These are phyloP conservation scores for Penicillium macrosclerotiorum DNA, from an alignment of 495 filamentous ascomycete species.

Conservation along the genomic window DNA sequence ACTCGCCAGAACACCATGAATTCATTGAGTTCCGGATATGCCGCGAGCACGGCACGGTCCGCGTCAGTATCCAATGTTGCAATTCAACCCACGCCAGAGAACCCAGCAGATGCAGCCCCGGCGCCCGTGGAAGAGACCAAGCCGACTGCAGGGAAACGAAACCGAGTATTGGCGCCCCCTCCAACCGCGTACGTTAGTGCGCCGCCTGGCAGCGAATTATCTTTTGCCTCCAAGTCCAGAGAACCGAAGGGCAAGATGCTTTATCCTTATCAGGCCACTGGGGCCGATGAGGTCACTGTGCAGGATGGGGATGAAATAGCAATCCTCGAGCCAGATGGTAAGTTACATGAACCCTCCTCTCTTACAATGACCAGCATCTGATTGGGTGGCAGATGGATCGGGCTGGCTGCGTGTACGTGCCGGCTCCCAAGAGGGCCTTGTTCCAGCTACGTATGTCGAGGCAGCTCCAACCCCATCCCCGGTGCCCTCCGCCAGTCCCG, in stretches of 20 bases:
- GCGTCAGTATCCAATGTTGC: constrained; percentile 63
- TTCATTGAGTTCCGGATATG: constrained; percentile 86
- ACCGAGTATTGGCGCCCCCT: constrained; percentile 81
- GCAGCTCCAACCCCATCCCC: constrained; percentile 45
- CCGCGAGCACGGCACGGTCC: constrained; percentile 72
- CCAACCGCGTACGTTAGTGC: constrained; percentile 74
- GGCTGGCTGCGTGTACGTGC: constrained; percentile 85
- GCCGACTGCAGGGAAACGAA: constrained; percentile 49
- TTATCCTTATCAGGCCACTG: constrained; percentile 77
- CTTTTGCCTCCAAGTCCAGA: constrained; percentile 24
- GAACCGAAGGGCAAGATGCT: constrained; percentile 83
- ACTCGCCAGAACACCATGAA: constrained; percentile 89
- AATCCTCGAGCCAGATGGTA: constrained; percentile 88
- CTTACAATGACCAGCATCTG: too few relatives aligned
- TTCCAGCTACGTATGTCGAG: constrained; percentile 81
- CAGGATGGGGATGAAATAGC: constrained; percentile 71
- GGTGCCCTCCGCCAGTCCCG: constrained; percentile 32
- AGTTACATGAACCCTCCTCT: too few relatives aligned
- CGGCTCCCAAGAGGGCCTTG: constrained; percentile 70
- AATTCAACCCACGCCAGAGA: constrained; percentile 34
- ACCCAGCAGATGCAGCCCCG: constrained; percentile 33
- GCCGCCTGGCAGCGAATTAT: constrained; percentile 43
- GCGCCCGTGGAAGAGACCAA: constrained; percentile 34
- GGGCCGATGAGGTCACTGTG: constrained; percentile 76
- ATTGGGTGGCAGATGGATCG: constrained; percentile 67